Conservation (phyloP, 2,329 filamentous ascomycete genomes). For the Colletotrichum limetticola region DNA sequence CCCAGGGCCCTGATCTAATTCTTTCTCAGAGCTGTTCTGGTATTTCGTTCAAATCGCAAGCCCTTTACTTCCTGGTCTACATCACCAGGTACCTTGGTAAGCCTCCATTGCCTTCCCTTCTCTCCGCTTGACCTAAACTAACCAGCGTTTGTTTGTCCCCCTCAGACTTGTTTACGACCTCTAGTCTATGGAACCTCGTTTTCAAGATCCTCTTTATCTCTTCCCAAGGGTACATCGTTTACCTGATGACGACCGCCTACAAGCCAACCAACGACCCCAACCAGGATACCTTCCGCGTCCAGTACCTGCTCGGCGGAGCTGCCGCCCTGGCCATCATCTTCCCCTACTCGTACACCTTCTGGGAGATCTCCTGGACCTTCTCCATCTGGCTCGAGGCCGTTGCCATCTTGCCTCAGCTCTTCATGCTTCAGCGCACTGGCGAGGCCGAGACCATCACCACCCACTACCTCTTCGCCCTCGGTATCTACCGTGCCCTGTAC, state of each 20-base stretch:
- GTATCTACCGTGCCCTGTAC: conserved; percentile 91
- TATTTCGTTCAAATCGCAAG: conserved; percentile 99
- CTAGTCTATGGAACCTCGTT: conserved; percentile 88
- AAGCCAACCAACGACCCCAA: conserved; percentile 98
- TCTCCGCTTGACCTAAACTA: background rate
- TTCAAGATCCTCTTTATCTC: conserved; percentile 97
- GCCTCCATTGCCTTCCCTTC: conserved; percentile 31
- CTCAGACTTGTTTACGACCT: conserved; percentile 85
- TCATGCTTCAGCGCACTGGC: conserved; percentile 97
- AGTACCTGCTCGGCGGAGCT: conserved; percentile 89
- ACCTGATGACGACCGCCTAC: conserved; percentile 97
- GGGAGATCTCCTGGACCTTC: conserved; percentile 96
- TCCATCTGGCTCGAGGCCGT: conserved; percentile 98
- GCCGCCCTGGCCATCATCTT: conserved; percentile 83
- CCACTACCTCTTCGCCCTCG: conserved; percentile 95
- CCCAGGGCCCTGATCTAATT: conserved; percentile 28
- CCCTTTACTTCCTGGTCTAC: conserved; percentile 93
- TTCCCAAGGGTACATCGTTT: conserved; percentile 92
- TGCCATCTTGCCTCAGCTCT: conserved; percentile 95
- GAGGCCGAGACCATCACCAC: conserved; percentile 99
- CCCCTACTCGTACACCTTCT: conserved; percentile 83
- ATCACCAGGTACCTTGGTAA: conserved; percentile 89
- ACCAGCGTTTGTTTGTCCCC: conserved; percentile 9
- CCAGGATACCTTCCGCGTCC: conserved; percentile 95
- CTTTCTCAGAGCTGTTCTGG: conserved; percentile 87